These are phyloP conservation scores for Ascosphaera aggregata DNA, from an alignment of 2,329 filamentous ascomycete genomes.

Conservation along the genomic window DNA sequence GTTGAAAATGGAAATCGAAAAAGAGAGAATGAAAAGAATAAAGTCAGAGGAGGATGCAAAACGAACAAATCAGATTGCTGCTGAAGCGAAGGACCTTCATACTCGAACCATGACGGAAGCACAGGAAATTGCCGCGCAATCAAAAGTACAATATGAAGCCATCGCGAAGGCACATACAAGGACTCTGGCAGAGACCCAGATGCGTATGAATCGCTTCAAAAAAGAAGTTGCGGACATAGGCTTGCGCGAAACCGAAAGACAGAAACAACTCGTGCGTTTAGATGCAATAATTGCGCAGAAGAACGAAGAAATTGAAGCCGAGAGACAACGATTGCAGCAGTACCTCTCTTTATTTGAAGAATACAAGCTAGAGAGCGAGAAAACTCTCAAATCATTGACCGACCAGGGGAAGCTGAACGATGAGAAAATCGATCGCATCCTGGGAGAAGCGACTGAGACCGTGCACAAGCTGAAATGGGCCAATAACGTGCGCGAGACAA, in stretches of 20 bases:
- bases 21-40: conserved; percentile 18
- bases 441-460: conserved; percentile 19
- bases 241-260: conserved; percentile 15
- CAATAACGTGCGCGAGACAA: conserved; percentile 17
- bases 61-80: conserved; percentile 16
- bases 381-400: conserved; percentile 14
- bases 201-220: conserved; percentile 15
- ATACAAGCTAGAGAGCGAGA: conserved; percentile 20
- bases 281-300: conserved; percentile 24
- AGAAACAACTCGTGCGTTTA: conserved; percentile 16
- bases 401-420: conserved; percentile 12
- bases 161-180: conserved; percentile 17
- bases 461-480: conserved; percentile 25
- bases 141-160: conserved; percentile 21
- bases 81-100: conserved; percentile 17
- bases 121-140: conserved; percentile 17
- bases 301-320: conserved; percentile 19
- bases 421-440: conserved; percentile 13
- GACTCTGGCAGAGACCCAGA: conserved; percentile 18
- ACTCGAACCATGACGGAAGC: conserved; percentile 16
- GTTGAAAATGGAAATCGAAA: conserved; percentile 18
- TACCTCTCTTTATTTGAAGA: conserved; percentile 17
- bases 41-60: conserved; percentile 18
- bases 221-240: conserved; percentile 14
- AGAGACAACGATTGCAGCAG: conserved; percentile 18